Conservation (phyloP, 2,329 filamentous ascomycete species). For the Aspergillus sp. region DNA sequence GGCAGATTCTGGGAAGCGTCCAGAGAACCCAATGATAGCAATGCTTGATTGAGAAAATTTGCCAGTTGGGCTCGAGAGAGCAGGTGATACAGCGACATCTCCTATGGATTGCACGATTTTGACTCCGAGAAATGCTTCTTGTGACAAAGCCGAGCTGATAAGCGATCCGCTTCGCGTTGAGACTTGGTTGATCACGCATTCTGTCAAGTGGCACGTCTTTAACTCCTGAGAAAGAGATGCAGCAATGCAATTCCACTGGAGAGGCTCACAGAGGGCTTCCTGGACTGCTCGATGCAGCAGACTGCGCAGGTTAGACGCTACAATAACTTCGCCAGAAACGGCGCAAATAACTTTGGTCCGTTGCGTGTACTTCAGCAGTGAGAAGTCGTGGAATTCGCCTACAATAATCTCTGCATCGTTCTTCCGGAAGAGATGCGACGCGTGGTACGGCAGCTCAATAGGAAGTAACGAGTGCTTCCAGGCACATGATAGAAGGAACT, state of each 20-base stretch:
- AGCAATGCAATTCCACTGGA: background rate
- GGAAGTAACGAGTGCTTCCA: constrained; percentile 10
- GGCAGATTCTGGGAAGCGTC: constrained; percentile 72
- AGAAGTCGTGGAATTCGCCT: background rate
- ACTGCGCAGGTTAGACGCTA: background rate
- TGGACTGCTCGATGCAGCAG: background rate
- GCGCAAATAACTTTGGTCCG: background rate
- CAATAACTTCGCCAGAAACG: background rate
- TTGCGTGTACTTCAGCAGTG: background rate
- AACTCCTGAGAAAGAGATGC: background rate
- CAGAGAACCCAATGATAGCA: constrained; percentile 81
- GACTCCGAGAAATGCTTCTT: background rate
- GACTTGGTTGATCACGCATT: background rate
- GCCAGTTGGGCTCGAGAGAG: background rate
- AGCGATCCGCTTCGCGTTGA: background rate
- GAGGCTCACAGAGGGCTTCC: constrained; percentile 1
- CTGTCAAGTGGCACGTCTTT: background rate
- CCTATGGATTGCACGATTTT: background rate
- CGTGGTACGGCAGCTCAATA: constrained; percentile 10
- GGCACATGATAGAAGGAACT: constrained; percentile 1
- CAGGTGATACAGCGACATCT: background rate
- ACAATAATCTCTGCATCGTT: background rate
- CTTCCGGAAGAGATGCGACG: constrained; percentile 4
- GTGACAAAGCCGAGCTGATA: background rate
- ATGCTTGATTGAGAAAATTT: constrained; percentile 59